These are phyloP conservation scores for Trypanosoma cruzi DNA, from an alignment of 208 protist genomes.

Conservation along the genomic window DNA sequence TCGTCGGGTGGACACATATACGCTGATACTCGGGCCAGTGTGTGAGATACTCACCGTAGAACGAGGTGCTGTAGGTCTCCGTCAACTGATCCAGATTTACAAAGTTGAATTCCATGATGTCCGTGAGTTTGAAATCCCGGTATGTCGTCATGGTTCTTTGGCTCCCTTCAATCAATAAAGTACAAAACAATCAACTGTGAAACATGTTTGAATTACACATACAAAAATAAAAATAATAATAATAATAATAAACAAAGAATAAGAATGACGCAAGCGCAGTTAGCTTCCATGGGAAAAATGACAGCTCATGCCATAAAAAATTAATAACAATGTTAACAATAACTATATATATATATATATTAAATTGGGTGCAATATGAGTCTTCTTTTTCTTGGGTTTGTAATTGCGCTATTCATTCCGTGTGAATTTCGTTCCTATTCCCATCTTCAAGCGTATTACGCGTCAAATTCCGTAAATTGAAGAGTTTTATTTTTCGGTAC, in stretches of 20 bases:
- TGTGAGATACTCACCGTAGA: no score
- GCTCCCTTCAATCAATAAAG: background rate
- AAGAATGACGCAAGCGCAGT: no score
- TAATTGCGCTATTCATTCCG: background rate
- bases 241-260: no score
- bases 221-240: no score
- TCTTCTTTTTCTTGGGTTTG: background rate
- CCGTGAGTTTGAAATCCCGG: conserved; percentile 89
- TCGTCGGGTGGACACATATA: no score
- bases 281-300: no score
- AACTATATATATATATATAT: no score
- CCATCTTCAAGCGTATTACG: conserved; percentile 6
- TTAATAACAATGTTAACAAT: no score
- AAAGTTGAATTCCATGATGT: conserved; percentile 96
- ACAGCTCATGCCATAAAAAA: no score
- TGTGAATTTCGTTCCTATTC: background rate
- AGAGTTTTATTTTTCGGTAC: conserved; percentile 57
- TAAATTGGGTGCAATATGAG: no score
- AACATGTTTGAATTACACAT: background rate
- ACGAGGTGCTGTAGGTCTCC: conserved; percentile 97
- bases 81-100: conserved; percentile 97
- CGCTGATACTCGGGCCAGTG: no score
- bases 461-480: conserved; percentile 86
- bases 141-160: conserved; percentile 97
- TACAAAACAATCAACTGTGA: background rate